These are phyloP conservation scores for Castanea sativa DNA, from an alignment of 306 rosid genomes.

Conservation along the genomic window DNA sequence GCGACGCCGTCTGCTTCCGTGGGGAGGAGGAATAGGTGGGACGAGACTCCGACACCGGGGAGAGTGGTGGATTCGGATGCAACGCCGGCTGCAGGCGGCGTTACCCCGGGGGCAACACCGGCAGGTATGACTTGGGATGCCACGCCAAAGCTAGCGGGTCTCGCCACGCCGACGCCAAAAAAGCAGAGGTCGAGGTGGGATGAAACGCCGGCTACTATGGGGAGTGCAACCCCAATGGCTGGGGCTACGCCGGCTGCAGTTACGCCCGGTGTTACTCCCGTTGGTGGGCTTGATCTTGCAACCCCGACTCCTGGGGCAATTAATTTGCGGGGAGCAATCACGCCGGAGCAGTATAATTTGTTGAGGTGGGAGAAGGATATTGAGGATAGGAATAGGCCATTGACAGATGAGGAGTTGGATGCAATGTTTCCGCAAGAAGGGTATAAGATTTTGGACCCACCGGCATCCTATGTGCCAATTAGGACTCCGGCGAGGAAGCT, in stretches of 20 bases:
- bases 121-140: conserved; percentile 86
- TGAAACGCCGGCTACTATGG: conserved; percentile 76
- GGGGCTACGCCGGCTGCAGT: conserved; percentile 61
- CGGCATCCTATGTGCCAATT: conserved; percentile 59
- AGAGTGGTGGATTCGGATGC: conserved; percentile 62
- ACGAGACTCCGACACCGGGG: conserved; percentile 72
- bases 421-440: conserved; percentile 78
- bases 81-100: conserved; percentile 63
- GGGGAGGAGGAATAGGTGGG: conserved; percentile 78
- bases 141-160: conserved; percentile 63
- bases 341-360: conserved; percentile 74
- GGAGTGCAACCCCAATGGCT: conserved; percentile 64
- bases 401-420: conserved; percentile 76
- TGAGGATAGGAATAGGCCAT: conserved; percentile 70
- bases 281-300: conserved; percentile 65
- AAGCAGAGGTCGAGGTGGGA: conserved; percentile 77
- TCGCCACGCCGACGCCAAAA: conserved; percentile 73
- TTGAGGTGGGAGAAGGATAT: conserved; percentile 81
- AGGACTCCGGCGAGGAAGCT: conserved; percentile 79
- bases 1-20: conserved; percentile 43
- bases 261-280: conserved; percentile 75
- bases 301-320: conserved; percentile 65
- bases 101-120: conserved; percentile 71
- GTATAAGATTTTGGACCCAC: conserved; percentile 71
- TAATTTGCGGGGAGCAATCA: conserved; percentile 56